These are phyloP conservation scores for Yamadazyma epiphylla DNA, from an alignment of 1,139 yeast species.

Conservation along the genomic window DNA sequence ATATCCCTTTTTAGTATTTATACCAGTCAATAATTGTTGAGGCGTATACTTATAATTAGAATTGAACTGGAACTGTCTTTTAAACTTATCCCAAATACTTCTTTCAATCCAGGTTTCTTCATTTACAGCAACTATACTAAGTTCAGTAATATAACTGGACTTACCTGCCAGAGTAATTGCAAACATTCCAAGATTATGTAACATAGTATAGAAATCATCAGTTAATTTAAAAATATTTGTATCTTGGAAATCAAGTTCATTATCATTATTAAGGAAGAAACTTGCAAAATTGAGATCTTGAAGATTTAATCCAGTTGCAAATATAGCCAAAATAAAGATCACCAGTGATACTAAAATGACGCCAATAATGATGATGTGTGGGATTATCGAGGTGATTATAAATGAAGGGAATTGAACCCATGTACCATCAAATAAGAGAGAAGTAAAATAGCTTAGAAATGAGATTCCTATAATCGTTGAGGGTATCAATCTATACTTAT, in stretches of 20 bases:
- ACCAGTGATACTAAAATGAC: conserved; percentile 47
- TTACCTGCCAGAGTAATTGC: conserved; percentile 66
- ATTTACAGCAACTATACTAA: conserved; percentile 46
- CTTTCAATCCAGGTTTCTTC: conserved; percentile 60
- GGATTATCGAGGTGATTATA: conserved; percentile 53
- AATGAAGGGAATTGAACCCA: conserved; percentile 46
- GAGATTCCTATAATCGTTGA: conserved; percentile 53
- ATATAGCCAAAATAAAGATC: conserved; percentile 52
- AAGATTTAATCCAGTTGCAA: conserved; percentile 54
- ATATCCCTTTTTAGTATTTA: conserved; percentile 20
- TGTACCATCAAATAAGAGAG: conserved; percentile 29
- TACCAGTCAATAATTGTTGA: neutral
- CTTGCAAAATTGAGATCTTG: conserved; percentile 47
- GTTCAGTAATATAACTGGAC: conserved; percentile 61
- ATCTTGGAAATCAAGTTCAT: conserved; percentile 16
- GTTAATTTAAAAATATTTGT: conserved; percentile 24
- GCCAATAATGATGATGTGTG: conserved; percentile 53
- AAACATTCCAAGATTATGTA: conserved; percentile 57
- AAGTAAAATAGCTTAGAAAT: conserved; percentile 45
- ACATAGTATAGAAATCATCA: conserved; percentile 66
- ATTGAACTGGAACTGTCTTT: neutral
- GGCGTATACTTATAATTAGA: conserved; percentile 1
- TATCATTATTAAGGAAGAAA: conserved; percentile 26
- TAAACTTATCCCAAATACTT: conserved; percentile 20
- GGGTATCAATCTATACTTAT: conserved; percentile 56